Evolutionary conservation across 768 basidiomycete species (phyloP).

Genomic region (Tylopilus vinaceipallidus): DNA sequence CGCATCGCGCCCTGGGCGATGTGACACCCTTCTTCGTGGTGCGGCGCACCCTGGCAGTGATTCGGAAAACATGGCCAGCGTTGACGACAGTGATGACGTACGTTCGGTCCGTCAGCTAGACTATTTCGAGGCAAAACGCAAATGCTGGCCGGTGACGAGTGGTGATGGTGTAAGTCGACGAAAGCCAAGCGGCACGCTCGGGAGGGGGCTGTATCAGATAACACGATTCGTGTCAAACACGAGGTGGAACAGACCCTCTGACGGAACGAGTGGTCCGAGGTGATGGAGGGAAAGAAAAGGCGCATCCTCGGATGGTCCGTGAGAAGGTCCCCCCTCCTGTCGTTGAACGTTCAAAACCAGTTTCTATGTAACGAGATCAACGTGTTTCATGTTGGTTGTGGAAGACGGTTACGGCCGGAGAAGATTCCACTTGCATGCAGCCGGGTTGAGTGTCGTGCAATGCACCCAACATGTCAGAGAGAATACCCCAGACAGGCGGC

Average conservation of each 20-base stretch:
- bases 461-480: conserved; percentile 1
- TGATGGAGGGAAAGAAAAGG: conserved; percentile 5
- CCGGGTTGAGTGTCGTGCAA: conserved; percentile 6
- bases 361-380: conserved; percentile 10
- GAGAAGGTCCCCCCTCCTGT: conserved; percentile 9
- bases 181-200: too few species aligned
- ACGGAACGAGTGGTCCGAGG: conserved; percentile 5
- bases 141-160: conserved; percentile 12
- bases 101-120: conserved; percentile 9
- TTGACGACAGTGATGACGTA: conserved; percentile 31
- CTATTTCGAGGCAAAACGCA: conserved; percentile 26
- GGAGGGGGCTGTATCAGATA: conserved; percentile 14
- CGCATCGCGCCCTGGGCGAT: conserved; percentile 16
- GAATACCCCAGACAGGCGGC: background rate
- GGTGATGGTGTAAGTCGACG: too few species aligned
- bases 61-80: conserved; percentile 3
- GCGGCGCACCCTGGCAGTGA: conserved; percentile 5
- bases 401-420: conserved; percentile 2
- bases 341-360: conserved; percentile 8
- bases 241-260: conserved; percentile 20
- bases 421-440: background rate
- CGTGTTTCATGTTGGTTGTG: conserved; percentile 6
- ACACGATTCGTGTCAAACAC: conserved; percentile 21
- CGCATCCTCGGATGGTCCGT: conserved; percentile 4
- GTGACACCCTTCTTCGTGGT: conserved; percentile 9